Percentiles rank a stretch among this genome's conserved stretches.
phyloP scores from a whole-genome alignment of 768 basidiomycete species.

The Trametes cubensis region DNA sequence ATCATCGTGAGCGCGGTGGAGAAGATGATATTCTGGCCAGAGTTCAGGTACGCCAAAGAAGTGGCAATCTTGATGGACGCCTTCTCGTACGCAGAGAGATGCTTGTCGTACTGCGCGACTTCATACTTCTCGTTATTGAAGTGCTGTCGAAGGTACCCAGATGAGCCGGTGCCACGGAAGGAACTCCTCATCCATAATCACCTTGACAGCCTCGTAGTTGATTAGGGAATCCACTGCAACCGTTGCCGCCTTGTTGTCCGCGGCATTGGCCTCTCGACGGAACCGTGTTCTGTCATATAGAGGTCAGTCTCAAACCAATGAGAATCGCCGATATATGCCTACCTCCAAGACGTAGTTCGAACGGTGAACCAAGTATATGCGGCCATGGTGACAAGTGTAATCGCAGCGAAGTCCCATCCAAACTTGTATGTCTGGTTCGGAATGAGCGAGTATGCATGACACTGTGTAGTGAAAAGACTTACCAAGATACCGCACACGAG shows the following conservation, averaged over 20 bases:
- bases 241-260: constrained; percentile 95
- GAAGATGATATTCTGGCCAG: constrained; percentile 96
- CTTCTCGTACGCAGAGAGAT: constrained; percentile 85
- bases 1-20: constrained; percentile 89
- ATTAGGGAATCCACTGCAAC: constrained; percentile 94
- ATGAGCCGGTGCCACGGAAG: not conserved
- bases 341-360: constrained; percentile 96
- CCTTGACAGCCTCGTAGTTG: constrained; percentile 99
- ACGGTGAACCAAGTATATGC: constrained; percentile 98
- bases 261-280: constrained; percentile 91
- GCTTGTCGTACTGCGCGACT: constrained; percentile 87
- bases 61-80: constrained; percentile 95
- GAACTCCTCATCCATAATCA: constrained; percentile 34
- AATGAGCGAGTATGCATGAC: not conserved
- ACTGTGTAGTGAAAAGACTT: constrained; percentile 29
- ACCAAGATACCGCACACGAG: constrained; percentile 98
- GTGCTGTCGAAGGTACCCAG: constrained; percentile 51
- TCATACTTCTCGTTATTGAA: constrained; percentile 98
- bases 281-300: constrained; percentile 72
- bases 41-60: constrained; percentile 89
- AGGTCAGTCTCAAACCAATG: not conserved
- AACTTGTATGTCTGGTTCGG: constrained; percentile 86
- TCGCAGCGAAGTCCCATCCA: constrained; percentile 94
- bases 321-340: constrained; percentile 15
- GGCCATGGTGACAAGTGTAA: constrained; percentile 82